phyloP scores from a whole-genome alignment of 768 basidiomycete species.

The Kwoniella mangroviensis region DNA sequence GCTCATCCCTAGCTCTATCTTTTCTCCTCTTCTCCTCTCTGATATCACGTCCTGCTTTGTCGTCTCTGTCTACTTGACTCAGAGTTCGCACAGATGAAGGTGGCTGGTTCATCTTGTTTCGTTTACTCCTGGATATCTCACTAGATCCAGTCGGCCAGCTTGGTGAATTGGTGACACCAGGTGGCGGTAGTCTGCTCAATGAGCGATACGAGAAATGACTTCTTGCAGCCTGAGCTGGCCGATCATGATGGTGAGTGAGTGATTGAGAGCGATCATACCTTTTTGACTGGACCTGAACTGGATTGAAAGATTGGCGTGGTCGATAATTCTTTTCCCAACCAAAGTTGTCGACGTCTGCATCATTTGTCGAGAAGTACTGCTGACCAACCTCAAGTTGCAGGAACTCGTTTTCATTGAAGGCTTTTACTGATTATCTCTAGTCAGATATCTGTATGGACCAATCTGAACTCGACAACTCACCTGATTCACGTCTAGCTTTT shows the following conservation, averaged over 20 bases:
- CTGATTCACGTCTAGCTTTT: neutral
- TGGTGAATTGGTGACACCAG: constrained; percentile 17
- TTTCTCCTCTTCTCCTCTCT: neutral
- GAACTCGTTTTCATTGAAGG: constrained; percentile 9
- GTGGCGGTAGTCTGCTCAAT: constrained; percentile 7
- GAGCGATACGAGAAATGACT: neutral
- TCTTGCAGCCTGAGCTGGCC: neutral
- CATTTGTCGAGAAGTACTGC: neutral
- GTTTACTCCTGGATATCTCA: neutral
- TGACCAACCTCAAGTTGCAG: neutral
- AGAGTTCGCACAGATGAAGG: constrained; percentile 4
- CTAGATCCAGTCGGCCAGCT: constrained; percentile 25
- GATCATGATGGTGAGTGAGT: neutral
- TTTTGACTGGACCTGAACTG: neutral
- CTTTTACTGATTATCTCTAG: neutral
- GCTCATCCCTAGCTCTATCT: neutral
- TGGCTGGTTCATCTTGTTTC: neutral
- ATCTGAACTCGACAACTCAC: neutral
- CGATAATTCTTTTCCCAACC: neutral
- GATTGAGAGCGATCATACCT: neutral
- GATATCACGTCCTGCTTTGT: too few species aligned
- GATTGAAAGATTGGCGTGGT: neutral
- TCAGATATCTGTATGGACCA: neutral
- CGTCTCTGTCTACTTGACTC: constrained; percentile 1
- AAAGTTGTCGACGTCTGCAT: neutral